Conservation (phyloP, 2,329 filamentous ascomycete genomes). For the Fusarium succisae region DNA sequence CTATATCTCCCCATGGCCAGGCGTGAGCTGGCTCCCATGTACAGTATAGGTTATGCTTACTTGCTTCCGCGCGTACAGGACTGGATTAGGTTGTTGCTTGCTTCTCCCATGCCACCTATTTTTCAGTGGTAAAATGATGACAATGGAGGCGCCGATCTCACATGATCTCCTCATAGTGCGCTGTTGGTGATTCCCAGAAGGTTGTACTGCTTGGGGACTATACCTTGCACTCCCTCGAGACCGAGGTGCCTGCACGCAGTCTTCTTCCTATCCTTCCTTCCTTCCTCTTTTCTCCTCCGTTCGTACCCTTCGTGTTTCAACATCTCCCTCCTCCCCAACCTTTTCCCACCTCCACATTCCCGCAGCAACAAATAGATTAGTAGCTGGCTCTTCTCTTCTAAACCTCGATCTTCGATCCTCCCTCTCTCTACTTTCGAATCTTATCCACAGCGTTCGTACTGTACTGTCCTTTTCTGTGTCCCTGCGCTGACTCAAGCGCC, state of each 20-base stretch:
- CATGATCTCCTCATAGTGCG: conserved; percentile 22
- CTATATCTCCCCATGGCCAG: conserved; percentile 3
- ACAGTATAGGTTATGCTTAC: not conserved
- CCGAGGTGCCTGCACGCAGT: conserved; percentile 5
- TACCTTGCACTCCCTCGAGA: conserved; percentile 9
- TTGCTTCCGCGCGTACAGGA: not conserved
- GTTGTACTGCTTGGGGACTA: conserved; percentile 25
- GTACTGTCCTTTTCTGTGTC: not conserved
- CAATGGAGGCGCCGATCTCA: conserved; percentile 36
- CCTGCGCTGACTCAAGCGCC: conserved; percentile 30
- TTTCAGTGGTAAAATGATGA: conserved; percentile 22
- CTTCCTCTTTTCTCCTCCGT: conserved; percentile 22
- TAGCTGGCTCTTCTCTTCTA: conserved; percentile 16
- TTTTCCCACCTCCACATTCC: conserved; percentile 28
- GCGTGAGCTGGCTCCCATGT: not conserved
- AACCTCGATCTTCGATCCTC: conserved; percentile 17
- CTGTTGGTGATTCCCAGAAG: conserved; percentile 25
- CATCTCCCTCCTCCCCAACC: conserved; percentile 20
- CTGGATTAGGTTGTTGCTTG: conserved; percentile 1
- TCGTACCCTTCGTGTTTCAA: conserved; percentile 28
- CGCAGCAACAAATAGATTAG: conserved; percentile 20
- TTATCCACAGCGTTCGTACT: conserved; percentile 15
- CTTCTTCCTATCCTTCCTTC: conserved; percentile 13
- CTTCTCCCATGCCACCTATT: conserved; percentile 9
- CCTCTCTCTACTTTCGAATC: not conserved